A percentile compares a stretch with the other conserved stretches of the same genome.
These are phyloP conservation scores for Clitopilus hobsonii DNA, from an alignment of 768 basidiomycete genomes.

Conservation along the genomic window DNA sequence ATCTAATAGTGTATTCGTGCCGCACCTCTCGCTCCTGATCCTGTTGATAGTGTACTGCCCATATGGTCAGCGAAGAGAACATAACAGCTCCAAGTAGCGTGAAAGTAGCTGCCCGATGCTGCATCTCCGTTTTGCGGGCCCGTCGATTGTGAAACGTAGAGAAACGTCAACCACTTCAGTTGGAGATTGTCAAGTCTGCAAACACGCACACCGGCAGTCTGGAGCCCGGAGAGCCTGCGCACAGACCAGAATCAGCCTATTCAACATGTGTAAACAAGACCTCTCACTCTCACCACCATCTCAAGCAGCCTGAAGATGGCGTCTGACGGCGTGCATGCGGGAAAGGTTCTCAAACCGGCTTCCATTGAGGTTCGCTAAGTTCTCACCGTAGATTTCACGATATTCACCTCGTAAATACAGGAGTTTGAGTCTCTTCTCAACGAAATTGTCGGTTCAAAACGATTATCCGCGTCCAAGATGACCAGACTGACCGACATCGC, in stretches of 20 bases:
- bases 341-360: conserved; percentile 28
- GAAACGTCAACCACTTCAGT: conserved; percentile 18
- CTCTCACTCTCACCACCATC: conserved; percentile 12
- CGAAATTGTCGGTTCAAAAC: conserved; percentile 77
- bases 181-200: too few species aligned
- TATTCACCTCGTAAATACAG: conserved; percentile 33
- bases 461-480: conserved; percentile 87
- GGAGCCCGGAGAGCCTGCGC: too few species aligned
- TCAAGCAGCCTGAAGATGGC: conserved; percentile 8
- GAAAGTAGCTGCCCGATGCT: conserved; percentile 60
- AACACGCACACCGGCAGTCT: too few species aligned
- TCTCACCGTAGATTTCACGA: conserved; percentile 3
- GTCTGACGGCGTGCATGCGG: too few species aligned
- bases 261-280: conserved; percentile 29
- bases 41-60: conserved; percentile 88
- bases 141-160: conserved; percentile 3
- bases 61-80: conserved; percentile 68
- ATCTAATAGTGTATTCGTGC: background rate
- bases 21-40: conserved; percentile 73
- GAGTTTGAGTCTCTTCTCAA: conserved; percentile 78
- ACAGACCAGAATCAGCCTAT: conserved; percentile 18
- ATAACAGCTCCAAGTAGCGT: conserved; percentile 67
- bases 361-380: conserved; percentile 31
- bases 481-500: conserved; percentile 69
- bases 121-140: conserved; percentile 41